Conservation (phyloP, 345 rosid species). For the Tarenaya hassleriana region DNA sequence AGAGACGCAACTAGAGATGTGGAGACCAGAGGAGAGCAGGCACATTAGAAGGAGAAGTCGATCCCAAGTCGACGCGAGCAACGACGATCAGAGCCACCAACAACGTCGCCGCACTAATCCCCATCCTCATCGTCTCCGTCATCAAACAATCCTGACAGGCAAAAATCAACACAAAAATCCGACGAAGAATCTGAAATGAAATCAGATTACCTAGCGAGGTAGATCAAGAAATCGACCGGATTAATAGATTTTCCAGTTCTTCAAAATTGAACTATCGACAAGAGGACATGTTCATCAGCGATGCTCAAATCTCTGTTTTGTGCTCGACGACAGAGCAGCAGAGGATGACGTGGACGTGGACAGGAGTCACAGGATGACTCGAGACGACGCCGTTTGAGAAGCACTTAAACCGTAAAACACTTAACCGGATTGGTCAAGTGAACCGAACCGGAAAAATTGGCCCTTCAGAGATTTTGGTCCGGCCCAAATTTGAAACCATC, state of each 20-base stretch:
- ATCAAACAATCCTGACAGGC: constrained; percentile 2
- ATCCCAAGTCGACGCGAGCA: constrained; percentile 23
- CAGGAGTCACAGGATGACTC: too few relatives aligned
- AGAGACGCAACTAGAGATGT: constrained; percentile 23
- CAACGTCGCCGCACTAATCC: not conserved
- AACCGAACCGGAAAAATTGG: constrained; percentile 7
- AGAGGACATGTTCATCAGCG: constrained; percentile 1
- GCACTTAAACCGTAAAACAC: not conserved
- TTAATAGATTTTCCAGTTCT: not conserved
- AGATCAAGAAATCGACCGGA: constrained; percentile 7
- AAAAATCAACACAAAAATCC: not conserved
- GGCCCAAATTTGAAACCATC: too few relatives aligned
- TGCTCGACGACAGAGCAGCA: constrained; percentile 1
- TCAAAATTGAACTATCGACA: not conserved
- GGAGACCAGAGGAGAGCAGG: constrained; percentile 82
- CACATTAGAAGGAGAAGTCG: constrained; percentile 33
- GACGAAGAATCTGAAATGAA: not conserved
- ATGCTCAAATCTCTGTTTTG: constrained; percentile 15
- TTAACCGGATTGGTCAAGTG: not conserved
- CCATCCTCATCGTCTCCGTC: constrained; percentile 8
- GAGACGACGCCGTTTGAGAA: constrained; percentile 5
- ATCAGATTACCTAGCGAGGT: not conserved
- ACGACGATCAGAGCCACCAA: constrained; percentile 19
- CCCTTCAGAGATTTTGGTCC: not conserved
- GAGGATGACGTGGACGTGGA: not conserved